Percentiles rank a stretch among this genome's conserved stretches.
phyloP scores from a whole-genome alignment of 2,329 filamentous ascomycete species.

The Fusarium hainanense region DNA sequence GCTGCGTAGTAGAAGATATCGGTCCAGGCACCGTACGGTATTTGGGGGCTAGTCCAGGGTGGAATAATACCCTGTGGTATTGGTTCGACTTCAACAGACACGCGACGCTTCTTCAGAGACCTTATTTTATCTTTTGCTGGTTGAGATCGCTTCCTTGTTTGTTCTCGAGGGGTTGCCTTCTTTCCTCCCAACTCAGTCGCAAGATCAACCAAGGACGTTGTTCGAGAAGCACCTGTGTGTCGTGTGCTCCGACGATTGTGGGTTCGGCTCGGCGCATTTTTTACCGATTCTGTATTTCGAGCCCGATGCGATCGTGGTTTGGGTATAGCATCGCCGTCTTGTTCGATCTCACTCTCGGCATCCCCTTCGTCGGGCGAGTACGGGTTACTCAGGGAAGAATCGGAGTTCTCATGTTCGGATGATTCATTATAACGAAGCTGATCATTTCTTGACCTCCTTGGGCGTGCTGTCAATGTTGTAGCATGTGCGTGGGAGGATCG shows the following conservation, averaged over 20 bases:
- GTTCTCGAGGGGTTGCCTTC: neutral
- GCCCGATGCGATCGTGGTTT: constrained; percentile 12
- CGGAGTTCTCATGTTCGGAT: constrained; percentile 21
- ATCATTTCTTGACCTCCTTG: constrained; percentile 31
- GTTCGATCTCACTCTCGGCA: constrained; percentile 23
- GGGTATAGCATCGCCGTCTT: constrained; percentile 7
- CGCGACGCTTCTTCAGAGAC: constrained; percentile 38
- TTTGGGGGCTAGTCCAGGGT: constrained; percentile 63
- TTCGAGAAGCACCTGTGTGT: constrained; percentile 22
- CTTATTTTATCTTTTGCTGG: constrained; percentile 8
- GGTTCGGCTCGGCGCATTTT: neutral
- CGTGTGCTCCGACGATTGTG: constrained; percentile 26
- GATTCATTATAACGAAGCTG: constrained; percentile 19
- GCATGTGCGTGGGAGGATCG: constrained; percentile 27
- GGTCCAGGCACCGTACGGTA: constrained; percentile 76
- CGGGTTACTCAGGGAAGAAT: constrained; percentile 22
- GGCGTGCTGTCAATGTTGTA: constrained; percentile 19
- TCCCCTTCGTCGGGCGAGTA: constrained; percentile 16
- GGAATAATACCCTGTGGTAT: constrained; percentile 54
- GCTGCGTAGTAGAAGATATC: constrained; percentile 77
- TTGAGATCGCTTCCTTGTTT: constrained; percentile 34
- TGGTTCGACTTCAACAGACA: constrained; percentile 11
- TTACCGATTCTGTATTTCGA: neutral
- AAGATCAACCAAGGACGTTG: neutral
- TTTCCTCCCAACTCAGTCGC: neutral